phyloP scores from a whole-genome alignment of 371 early-diverging fungal species.

The Mortierella sp. region DNA sequence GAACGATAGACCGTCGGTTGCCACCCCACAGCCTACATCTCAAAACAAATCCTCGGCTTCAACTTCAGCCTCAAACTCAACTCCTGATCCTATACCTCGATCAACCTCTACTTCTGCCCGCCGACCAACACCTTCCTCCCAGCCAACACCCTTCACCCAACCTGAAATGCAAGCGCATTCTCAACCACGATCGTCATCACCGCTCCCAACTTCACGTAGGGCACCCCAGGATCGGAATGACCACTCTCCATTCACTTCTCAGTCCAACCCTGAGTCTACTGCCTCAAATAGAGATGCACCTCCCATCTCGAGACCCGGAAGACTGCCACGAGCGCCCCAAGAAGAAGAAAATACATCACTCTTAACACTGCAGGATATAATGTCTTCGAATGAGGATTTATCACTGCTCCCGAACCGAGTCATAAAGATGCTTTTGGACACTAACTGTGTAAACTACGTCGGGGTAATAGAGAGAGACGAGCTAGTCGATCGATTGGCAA shows the following conservation, averaged over 20 bases:
- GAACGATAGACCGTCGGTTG: too few species aligned
- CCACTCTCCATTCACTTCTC: background rate
- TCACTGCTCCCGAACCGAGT: slow-evolving; percentile 35
- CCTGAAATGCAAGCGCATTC: slow-evolving; percentile 6
- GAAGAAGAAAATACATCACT: background rate
- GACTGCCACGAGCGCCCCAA: slow-evolving; percentile 29
- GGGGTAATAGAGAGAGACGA: slow-evolving; percentile 46
- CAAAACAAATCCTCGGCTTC: too few species aligned
- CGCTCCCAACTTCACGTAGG: slow-evolving; percentile 6
- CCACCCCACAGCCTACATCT: too few species aligned
- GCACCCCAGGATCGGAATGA: slow-evolving; percentile 37
- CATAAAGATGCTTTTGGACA: slow-evolving; percentile 35
- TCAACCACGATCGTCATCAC: slow-evolving; percentile 3
- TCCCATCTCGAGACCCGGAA: background rate
- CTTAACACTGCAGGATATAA: slow-evolving; percentile 34
- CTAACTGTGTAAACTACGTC: slow-evolving; percentile 27
- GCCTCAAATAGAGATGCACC: background rate
- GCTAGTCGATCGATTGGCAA: slow-evolving; percentile 22
- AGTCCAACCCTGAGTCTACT: background rate
- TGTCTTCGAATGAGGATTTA: slow-evolving; percentile 13
- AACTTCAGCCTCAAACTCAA: too few species aligned
- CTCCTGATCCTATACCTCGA: background rate
- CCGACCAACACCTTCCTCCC: slow-evolving; percentile 1
- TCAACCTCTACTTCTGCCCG: background rate
- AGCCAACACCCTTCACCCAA: background rate